A percentile compares a stretch with the other conserved stretches of the same genome.
Conservation (phyloP, 176 grass and related monocot genomes). For the Puccinellia tenuiflora region DNA sequence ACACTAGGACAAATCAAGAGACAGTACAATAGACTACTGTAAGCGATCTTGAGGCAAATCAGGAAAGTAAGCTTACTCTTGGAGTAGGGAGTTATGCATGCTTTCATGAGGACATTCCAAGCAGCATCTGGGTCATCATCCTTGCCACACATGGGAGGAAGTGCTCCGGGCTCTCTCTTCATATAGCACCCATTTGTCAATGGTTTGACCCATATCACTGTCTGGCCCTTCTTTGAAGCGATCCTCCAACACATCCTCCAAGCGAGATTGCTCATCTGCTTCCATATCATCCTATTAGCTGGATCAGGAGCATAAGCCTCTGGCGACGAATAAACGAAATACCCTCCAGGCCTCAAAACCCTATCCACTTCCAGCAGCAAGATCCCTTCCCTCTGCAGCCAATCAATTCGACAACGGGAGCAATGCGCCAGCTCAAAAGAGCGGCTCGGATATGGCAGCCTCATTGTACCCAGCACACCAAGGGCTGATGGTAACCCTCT, state of each 20-base stretch:
- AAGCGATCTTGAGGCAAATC: constrained; percentile 6
- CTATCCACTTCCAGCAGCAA: constrained; percentile 72
- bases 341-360: constrained; percentile 67
- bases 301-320: constrained; percentile 68
- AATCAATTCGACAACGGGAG: constrained; percentile 72
- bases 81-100: constrained; percentile 66
- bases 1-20: background rate
- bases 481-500: constrained; percentile 65
- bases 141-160: constrained; percentile 43
- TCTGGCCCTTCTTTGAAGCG: constrained; percentile 69
- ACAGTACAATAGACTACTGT: background rate
- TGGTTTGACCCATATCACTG: constrained; percentile 74
- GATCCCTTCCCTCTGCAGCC: constrained; percentile 83
- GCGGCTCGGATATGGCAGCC: constrained; percentile 60
- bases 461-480: constrained; percentile 65
- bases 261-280: constrained; percentile 54
- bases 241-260: constrained; percentile 69
- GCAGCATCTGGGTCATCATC: constrained; percentile 62
- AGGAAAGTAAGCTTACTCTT: constrained; percentile 44
- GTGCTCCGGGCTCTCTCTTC: constrained; percentile 47
- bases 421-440: constrained; percentile 69
- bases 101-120: constrained; percentile 78
- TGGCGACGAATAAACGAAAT: constrained; percentile 77
- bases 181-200: constrained; percentile 71
- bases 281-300: constrained; percentile 63